Conservation (phyloP, 164 flowering plant species). For the Nymphaea thermarum region DNA sequence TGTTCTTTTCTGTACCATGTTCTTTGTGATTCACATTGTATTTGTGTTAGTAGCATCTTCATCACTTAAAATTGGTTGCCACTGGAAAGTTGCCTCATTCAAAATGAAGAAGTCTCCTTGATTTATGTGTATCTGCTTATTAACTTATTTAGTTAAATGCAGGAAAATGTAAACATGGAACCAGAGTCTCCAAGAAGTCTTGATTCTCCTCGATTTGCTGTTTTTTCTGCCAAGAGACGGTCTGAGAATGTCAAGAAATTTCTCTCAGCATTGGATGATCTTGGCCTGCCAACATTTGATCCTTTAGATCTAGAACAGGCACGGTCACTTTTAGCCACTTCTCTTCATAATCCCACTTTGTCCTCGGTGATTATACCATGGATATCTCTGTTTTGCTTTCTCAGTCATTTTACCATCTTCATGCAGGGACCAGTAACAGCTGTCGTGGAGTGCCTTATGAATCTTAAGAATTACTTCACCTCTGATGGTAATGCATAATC, state of each 20-base stretch:
- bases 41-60: no score
- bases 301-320: slow-evolving; percentile 60
- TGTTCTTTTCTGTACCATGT: neutral
- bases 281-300: slow-evolving; percentile 63
- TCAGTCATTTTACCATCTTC: neutral
- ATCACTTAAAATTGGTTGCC: neutral
- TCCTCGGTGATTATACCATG: neutral
- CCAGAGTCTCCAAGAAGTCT: neutral
- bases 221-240: slow-evolving; percentile 15
- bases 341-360: neutral
- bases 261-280: slow-evolving; percentile 45
- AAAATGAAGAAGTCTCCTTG: neutral
- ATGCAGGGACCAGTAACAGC: slow-evolving; percentile 61
- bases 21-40: no score
- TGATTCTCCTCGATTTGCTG: neutral
- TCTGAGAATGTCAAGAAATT: slow-evolving; percentile 36
- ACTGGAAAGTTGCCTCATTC: no score
- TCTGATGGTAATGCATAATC: slow-evolving; percentile 10
- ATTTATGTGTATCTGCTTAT: neutral
- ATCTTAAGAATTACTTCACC: slow-evolving; percentile 25
- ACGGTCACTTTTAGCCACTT: neutral
- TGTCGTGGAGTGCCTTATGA: slow-evolving; percentile 50
- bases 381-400: neutral
- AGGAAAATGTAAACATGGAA: neutral
- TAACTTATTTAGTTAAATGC: neutral